Evolutionary conservation across 225 moss, liverwort and hornwort genomes (phyloP).

Genomic region (Marchantia polymorpha): DNA sequence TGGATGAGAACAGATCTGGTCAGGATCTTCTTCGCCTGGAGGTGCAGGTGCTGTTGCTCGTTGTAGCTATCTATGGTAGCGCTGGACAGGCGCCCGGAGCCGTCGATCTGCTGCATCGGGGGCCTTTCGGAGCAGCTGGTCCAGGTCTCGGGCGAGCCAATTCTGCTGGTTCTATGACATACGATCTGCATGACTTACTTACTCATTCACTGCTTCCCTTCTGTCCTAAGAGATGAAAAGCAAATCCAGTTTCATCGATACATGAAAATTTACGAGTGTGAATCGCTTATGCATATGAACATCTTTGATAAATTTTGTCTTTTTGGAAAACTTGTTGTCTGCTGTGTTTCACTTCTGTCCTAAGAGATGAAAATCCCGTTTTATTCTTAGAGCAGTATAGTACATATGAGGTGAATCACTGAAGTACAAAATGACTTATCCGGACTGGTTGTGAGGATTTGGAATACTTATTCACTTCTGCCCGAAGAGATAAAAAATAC

Average conservation of each 20-base stretch:
- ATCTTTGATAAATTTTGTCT: no score
- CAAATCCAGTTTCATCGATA: no score
- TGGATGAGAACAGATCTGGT: constrained; percentile 9
- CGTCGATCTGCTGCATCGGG: not conserved
- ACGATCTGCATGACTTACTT: not conserved
- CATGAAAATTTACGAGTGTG: no score
- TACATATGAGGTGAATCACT: no score
- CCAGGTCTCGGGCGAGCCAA: not conserved
- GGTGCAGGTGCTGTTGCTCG: not conserved
- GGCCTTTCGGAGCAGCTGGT: not conserved
- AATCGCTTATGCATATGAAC: no score
- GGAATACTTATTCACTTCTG: no score
- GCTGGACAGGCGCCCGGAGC: not conserved
- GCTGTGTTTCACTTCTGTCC: not conserved
- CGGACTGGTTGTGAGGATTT: no score
- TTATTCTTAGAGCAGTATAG: no score
- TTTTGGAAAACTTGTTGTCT: no score
- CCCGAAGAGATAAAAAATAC: no score
- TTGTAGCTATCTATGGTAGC: not conserved
- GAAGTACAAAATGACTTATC: no score
- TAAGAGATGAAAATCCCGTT: not conserved
- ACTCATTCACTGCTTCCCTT: not conserved
- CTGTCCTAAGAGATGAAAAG: not conserved
- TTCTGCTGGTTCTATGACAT: not conserved
- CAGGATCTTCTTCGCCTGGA: constrained; percentile 12